phyloP scores from a whole-genome alignment of 192 early-diverging fungal genomes.

The Haplosporangium gracile region DNA sequence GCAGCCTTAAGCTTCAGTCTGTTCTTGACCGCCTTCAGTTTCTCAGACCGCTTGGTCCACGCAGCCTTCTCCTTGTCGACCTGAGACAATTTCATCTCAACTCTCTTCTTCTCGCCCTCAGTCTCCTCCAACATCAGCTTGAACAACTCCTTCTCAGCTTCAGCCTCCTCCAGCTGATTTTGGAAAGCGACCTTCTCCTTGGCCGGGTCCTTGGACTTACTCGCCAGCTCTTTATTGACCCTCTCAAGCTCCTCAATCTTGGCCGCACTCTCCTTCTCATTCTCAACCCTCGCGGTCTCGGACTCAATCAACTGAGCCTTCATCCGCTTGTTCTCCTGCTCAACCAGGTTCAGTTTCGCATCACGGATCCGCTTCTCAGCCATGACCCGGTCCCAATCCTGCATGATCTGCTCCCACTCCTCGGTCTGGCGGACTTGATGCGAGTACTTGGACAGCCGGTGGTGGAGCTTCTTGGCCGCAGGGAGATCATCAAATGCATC shows the following conservation, averaged over 20 bases:
- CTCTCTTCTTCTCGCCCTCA: conserved; percentile 49
- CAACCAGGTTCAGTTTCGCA: conserved; percentile 48
- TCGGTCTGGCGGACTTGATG: conserved; percentile 41
- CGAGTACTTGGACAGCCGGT: conserved; percentile 42
- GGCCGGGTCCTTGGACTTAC: conserved; percentile 39
- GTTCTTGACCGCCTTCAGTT: conserved; percentile 35
- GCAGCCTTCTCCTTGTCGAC: conserved; percentile 23
- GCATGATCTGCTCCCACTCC: conserved; percentile 57
- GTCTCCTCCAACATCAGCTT: conserved; percentile 56
- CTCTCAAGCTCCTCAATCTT: conserved; percentile 31
- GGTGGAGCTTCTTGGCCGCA: conserved; percentile 41
- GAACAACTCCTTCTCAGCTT: conserved; percentile 50
- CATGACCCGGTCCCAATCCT: conserved; percentile 57
- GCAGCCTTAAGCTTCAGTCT: conserved; percentile 39
- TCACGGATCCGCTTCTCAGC: conserved; percentile 56
- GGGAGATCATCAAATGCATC: conserved; percentile 48
- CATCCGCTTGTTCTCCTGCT: conserved; percentile 56
- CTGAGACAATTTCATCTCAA: conserved; percentile 33
- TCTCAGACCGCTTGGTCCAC: conserved; percentile 25
- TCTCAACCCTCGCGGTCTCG: conserved; percentile 28
- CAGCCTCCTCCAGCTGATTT: conserved; percentile 48
- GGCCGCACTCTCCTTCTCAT: conserved; percentile 26
- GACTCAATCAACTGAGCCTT: conserved; percentile 41
- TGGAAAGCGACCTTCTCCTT: conserved; percentile 40
- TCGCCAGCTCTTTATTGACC: conserved; percentile 29